Evolutionary conservation across 768 basidiomycete species (phyloP), one percentile per base, ranked within the genome.

Genomic region (Mycena indigotica): DNA sequence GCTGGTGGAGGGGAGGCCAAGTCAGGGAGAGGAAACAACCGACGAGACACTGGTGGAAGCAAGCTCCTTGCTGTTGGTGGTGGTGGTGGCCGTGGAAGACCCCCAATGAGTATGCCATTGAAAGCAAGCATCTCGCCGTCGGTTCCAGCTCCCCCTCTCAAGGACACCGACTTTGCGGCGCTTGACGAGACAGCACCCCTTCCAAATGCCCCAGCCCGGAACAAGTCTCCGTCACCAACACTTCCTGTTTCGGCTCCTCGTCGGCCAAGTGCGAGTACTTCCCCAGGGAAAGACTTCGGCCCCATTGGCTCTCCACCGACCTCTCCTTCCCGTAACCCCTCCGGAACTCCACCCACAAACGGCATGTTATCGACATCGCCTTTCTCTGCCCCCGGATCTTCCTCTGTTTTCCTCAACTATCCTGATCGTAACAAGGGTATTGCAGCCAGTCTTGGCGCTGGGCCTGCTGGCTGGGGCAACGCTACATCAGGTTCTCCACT

Each of bases 231-330:
- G 2, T 75, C 80, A 0, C 81, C 83, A 2, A 77, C 82, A 1
- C 77, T 87, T 28, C 86, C 87, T 0, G 73, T 82, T 26, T 85
- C 80, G 28, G 81, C 80, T 0, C 84, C 84, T 13, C 84, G 84
- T 32, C 74, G 79, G 25, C 72, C 80, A 44, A 69, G 73, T 6
- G 71, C 75, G 15, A 66, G 68, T 45, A 61, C 77, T 29, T 69
- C 75, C 51, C 66, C 74, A 39, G 67, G 76, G 45, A 73, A 76
- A 46, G 89, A 90, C 67, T 87, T 90, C 64, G 91, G 91, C 8
- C 90, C 92, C 16, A 91, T 93, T 58, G 92, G 92, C 2, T 91
- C 90, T 3, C 89, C 91, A 8, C 88, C 92, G 1, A 80, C 72
- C 50, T 74, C 75, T 38, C 25, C 55, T 5, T 52, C 61, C 8